Evolutionary conservation across 805 yeast species (phyloP).

Genomic region (Kuraishia molischiana): DNA sequence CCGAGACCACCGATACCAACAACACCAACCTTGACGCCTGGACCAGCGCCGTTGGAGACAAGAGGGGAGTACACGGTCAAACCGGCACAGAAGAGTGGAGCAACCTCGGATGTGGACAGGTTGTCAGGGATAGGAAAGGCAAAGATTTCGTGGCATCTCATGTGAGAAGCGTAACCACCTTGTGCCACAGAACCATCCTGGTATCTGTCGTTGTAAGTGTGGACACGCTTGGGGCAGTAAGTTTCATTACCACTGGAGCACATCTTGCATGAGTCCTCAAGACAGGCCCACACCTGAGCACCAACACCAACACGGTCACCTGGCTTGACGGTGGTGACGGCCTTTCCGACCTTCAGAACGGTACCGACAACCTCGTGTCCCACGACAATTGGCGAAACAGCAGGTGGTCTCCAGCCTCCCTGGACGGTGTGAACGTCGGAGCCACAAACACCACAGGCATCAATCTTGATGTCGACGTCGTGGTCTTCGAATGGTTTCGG

Average conservation of each 20-base stretch:
- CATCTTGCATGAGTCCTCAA: conserved; percentile 26
- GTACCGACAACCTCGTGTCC: conserved; percentile 40
- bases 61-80: conserved; percentile 44
- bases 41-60: conserved; percentile 28
- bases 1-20: conserved; percentile 52
- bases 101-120: conserved; percentile 30
- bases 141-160: conserved; percentile 31
- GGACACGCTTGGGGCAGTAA: conserved; percentile 38
- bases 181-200: conserved; percentile 34
- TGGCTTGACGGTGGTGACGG: conserved; percentile 24
- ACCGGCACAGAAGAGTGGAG: conserved; percentile 51
- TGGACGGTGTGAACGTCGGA: conserved; percentile 36
- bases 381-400: conserved; percentile 17
- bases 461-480: conserved; percentile 35
- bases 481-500: too few relatives aligned
- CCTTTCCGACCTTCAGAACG: conserved; percentile 27
- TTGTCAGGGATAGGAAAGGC: conserved; percentile 39
- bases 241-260: conserved; percentile 27
- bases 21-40: conserved; percentile 42
- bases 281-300: conserved; percentile 30
- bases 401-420: conserved; percentile 26
- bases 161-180: conserved; percentile 43
- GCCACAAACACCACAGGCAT: conserved; percentile 40
- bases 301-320: conserved; percentile 47
- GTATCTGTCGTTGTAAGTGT: conserved; percentile 43